phyloP scores from a whole-genome alignment of 2,329 filamentous ascomycete species.

The Tolypocladium inflatum region DNA sequence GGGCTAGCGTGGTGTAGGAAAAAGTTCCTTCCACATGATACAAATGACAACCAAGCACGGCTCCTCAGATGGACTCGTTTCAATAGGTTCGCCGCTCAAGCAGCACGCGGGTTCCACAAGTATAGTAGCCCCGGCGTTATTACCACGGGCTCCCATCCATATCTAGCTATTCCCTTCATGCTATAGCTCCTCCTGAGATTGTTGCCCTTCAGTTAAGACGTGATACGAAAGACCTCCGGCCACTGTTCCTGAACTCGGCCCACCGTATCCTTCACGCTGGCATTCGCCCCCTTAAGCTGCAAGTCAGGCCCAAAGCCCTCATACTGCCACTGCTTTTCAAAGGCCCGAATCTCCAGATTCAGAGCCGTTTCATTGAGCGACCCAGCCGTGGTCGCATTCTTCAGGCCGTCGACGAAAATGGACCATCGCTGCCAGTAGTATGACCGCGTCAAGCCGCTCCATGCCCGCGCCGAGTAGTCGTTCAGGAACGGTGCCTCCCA shows the following conservation, averaged over 20 bases:
- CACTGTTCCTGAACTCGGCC: not conserved
- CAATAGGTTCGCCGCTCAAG: no score
- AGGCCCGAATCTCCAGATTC: not conserved
- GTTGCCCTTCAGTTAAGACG: not conserved
- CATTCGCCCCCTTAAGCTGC: not conserved
- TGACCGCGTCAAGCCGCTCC: conserved; percentile 33
- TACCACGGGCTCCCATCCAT: no score
- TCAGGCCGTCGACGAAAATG: conserved; percentile 26
- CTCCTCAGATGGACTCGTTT: no score
- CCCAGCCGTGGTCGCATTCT: not conserved
- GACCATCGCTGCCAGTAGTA: conserved; percentile 39
- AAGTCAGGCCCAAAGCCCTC: not conserved
- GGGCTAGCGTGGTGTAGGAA: no score
- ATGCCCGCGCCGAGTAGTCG: conserved; percentile 40
- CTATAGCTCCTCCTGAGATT: no score
- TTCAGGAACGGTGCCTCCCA: conserved; percentile 18
- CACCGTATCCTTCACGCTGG: not conserved
- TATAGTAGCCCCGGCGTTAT: no score
- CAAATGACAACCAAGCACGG: no score
- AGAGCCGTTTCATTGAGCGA: not conserved
- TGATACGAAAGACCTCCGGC: not conserved
- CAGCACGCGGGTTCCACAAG: no score
- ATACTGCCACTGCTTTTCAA: conserved; percentile 1
- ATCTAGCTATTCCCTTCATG: no score
- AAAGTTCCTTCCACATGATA: no score